A percentile compares a stretch with the other conserved stretches of the same genome.
Conservation (phyloP, 345 rosid genomes). For the Cochlearia excelsa region DNA sequence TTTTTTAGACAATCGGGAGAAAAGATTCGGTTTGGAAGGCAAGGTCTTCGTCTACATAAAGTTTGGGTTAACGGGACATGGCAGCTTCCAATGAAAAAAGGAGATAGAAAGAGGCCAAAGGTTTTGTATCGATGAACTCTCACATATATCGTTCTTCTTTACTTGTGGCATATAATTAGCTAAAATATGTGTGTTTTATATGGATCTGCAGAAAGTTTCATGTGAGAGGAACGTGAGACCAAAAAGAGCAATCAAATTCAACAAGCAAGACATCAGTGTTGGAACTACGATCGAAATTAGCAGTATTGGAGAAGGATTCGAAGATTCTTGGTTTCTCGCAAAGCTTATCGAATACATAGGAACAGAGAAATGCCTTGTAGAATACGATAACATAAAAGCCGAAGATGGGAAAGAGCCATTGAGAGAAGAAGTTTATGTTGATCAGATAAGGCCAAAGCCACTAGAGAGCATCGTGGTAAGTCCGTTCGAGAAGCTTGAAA, state of each 20-base stretch:
- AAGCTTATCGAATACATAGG: conserved; percentile 49
- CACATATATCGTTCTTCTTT: background rate
- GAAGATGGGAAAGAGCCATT: conserved; percentile 66
- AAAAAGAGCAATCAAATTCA: conserved; percentile 9
- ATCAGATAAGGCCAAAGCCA: conserved; percentile 72
- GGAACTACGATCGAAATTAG: conserved; percentile 62
- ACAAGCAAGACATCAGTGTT: conserved; percentile 21
- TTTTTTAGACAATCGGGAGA: conserved; percentile 47
- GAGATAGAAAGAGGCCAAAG: conserved; percentile 24
- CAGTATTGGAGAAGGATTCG: conserved; percentile 76
- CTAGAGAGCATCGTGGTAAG: conserved; percentile 39
- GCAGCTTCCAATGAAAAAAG: conserved; percentile 33
- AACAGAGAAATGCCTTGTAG: conserved; percentile 51
- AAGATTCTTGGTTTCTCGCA: conserved; percentile 85
- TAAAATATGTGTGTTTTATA: background rate
- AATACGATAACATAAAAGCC: conserved; percentile 57
- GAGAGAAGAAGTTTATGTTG: conserved; percentile 52
- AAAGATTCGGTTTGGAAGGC: conserved; percentile 41
- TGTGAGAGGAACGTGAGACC: conserved; percentile 26
- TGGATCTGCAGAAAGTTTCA: conserved; percentile 39
- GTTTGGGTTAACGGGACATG: conserved; percentile 61
- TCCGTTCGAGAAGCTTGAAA: conserved; percentile 52
- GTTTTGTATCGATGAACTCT: conserved; percentile 18
- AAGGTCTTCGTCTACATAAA: conserved; percentile 57
- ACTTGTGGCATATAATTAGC: too few relatives aligned